A percentile compares a stretch with the other conserved stretches of the same genome.
Evolutionary conservation across 352 stramenopile genomes (phyloP).

Genomic region (Phytopythium ostracodes): DNA sequence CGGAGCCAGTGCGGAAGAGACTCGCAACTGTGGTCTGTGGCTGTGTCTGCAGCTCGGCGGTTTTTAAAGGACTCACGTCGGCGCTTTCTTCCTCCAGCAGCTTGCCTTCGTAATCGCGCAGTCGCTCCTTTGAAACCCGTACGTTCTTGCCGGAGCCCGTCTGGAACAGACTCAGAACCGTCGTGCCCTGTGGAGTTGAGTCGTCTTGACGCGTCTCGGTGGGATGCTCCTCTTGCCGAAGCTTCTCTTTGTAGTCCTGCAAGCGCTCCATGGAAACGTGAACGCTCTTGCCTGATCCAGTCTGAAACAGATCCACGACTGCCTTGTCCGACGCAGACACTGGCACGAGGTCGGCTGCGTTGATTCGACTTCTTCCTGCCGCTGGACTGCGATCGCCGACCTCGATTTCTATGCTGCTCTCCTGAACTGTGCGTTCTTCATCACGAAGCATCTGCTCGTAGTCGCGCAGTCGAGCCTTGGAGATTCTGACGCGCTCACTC

Average conservation of each 20-base stretch:
- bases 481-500: conserved; percentile 23
- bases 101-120: conserved; percentile 22
- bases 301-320: conserved; percentile 21
- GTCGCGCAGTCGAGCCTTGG: conserved; percentile 19
- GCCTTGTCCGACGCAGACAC: neutral
- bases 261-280: conserved; percentile 26
- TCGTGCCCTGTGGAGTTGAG: neutral
- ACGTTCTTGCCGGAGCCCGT: conserved; percentile 28
- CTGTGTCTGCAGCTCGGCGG: neutral
- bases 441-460: conserved; percentile 17
- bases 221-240: neutral
- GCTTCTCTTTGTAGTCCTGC: conserved; percentile 18
- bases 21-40: conserved; percentile 6
- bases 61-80: neutral
- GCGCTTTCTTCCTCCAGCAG: conserved; percentile 12
- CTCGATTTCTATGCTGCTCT: neutral
- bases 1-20: conserved; percentile 28
- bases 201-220: neutral
- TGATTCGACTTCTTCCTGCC: neutral
- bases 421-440: conserved; percentile 11
- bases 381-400: neutral
- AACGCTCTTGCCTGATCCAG: conserved; percentile 24
- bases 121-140: conserved; percentile 19
- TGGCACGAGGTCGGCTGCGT: neutral
- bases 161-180: conserved; percentile 17